A percentile compares a stretch with the other conserved stretches of the same genome.
phyloP scores from a whole-genome alignment of 2,329 filamentous ascomycete genomes.

The Daldinia eschscholtzii region DNA sequence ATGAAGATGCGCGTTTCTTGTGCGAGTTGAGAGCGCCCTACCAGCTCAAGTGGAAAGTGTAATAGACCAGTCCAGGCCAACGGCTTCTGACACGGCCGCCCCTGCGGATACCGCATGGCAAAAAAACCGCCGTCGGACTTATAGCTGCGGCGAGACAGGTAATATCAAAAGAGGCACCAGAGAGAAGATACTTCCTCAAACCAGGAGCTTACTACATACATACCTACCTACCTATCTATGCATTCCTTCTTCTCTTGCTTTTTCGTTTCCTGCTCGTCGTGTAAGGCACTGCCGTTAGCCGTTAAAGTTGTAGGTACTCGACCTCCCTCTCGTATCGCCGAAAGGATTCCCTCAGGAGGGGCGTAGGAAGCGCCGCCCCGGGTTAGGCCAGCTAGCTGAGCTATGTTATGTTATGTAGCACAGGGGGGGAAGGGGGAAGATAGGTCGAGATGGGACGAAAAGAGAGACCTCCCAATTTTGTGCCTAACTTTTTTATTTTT shows the following conservation, averaged over 20 bases:
- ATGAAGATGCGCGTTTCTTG: constrained; percentile 21
- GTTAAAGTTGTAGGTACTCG: too few species aligned
- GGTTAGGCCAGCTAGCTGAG: neutral
- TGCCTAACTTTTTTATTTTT: too few species aligned
- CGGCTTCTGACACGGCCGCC: neutral
- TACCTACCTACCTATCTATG: neutral
- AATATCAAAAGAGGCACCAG: neutral
- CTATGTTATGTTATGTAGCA: neutral
- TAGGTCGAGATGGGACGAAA: constrained; percentile 6
- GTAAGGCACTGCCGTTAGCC: too few species aligned
- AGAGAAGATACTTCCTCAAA: constrained; percentile 1
- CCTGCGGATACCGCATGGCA: neutral
- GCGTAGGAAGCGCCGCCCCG: neutral
- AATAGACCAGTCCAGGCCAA: neutral
- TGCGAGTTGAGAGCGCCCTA: constrained; percentile 11
- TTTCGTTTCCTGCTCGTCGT: too few species aligned
- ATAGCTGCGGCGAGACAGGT: neutral
- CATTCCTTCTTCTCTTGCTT: too few species aligned
- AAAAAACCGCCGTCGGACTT: constrained; percentile 5
- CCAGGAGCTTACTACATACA: constrained; percentile 6
- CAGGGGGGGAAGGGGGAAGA: neutral
- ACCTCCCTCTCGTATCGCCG: neutral
- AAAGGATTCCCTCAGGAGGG: constrained; percentile 12
- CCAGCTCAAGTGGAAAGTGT: neutral
- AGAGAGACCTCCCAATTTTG: too few species aligned